Base-by-base conservation (phyloP, 2,329 filamentous ascomycete species). In the Teratosphaeria zuluensis region DNA sequence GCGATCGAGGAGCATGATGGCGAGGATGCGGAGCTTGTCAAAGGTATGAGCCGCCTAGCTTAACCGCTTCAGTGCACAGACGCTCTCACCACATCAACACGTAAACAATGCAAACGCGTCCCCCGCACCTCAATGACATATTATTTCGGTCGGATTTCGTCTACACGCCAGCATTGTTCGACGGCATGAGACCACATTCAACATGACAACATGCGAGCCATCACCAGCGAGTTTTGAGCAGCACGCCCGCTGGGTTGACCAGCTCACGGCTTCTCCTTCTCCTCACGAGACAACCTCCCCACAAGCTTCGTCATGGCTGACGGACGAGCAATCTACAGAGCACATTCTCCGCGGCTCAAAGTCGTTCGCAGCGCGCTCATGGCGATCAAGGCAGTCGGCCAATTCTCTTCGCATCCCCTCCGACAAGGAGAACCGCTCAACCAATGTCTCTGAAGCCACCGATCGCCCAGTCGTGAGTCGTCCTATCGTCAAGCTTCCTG, bases 321-420 rank as follows among this genome's bases (percentile, higher is more conserved):
- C 61, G 28, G 46, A 30, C 4, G 38, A 52, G 48, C 65, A 60
- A 57, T 63, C 58, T 48, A 63, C 66, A 73, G 72, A 73, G 58
- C 71, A 74, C 58, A 70, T 74, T 42, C 67, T 74, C 21, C 70
- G 71, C 55, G 69, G 66, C 55, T 68, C 71, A n/a, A 71, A 68
- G 53, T 72, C 70, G 7, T 72, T 72, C 57, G 65, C 69, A 2
- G 70, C 69, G n/a, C 70, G 70, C 35, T 73, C 72, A 2, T 68
- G 65, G 35, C 69, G 65, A 42, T 72, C 70, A 19, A 68, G 70
- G 54, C 59, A 63, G n/a, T 67, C 66, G 8, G 63, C 58, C 33
- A 62, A 64, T 54, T 69, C 63, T 51, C 60, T 72, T 30, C 68
- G 68, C 19, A 62, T 70, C 11, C 64, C 69, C 6, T 64, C 63